Evolutionary conservation across 108 stramenopile genomes (phyloP), one percentile per base, ranked within the genome.

Genomic region (Cyclostephanos invisitatus): DNA sequence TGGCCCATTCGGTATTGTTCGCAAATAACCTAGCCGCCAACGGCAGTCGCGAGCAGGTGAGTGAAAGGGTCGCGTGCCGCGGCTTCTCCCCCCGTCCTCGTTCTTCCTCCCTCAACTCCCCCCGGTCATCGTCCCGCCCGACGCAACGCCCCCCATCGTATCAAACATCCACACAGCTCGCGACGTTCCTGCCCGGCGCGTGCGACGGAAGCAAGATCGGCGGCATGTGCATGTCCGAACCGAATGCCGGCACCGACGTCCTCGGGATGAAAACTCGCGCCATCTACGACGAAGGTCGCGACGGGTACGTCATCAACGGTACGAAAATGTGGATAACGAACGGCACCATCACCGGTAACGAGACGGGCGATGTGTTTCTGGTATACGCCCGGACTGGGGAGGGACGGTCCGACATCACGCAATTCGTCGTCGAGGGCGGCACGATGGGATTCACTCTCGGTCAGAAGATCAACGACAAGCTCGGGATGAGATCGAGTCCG

Each of bases 241-340:
- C 99, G 9, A 87, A 88, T 40, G 93, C 96, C 36, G 98, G 98
- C 21, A 99, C 99, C 0, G 99, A 99, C 73, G 99, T 99, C 1
- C 68, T 99, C 37, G 98, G 98, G 11, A 97, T 99, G 96, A 73
- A 67, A 46, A 95, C 99, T 1, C 92, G 84, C 47, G 99, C 99
- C 1, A 75, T 61, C 0, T 59, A 73, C 20, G 80, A 90, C 28
- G 66, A 72, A 35, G 80, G 25, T 0, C 47, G 72, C 36, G 74
- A 86, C 54, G 78, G 83, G 4, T 99, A 83, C 72, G 62, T 91
- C 12, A 68, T 99, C 70, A 98, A 96, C 73, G 99, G 99, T 7
- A 78, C 89, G 20, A 99, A 99, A 83, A 97, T 99, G 97, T 99
- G 99, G 99, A 99, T 99, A 71, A 99, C 99, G 20, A 99, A 99